phyloP scores from a whole-genome alignment of 2,329 filamentous ascomycete species.

The Phaeophleospora eucalypticola region DNA sequence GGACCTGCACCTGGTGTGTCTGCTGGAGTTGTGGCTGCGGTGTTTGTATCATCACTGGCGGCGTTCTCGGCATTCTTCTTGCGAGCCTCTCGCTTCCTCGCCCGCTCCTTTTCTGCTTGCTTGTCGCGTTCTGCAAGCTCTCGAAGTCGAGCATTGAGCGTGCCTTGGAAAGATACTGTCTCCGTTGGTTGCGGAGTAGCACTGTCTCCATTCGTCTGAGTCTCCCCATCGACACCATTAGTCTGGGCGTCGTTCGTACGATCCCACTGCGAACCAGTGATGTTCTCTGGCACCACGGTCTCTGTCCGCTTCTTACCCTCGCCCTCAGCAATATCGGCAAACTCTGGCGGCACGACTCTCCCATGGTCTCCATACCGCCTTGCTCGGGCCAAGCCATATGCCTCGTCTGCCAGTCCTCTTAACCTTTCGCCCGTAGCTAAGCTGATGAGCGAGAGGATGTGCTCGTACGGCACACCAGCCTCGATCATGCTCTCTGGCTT shows the following conservation, averaged over 20 bases:
- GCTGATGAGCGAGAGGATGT: constrained; percentile 78
- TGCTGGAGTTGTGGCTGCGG: constrained; percentile 17
- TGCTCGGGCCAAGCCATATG: constrained; percentile 63
- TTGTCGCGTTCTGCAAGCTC: constrained; percentile 63
- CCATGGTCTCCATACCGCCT: constrained; percentile 78
- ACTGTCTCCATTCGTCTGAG: constrained; percentile 15
- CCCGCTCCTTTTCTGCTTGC: constrained; percentile 64
- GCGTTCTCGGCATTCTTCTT: constrained; percentile 25
- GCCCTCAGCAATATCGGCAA: constrained; percentile 64
- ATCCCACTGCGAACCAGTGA: constrained; percentile 33
- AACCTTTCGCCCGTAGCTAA: constrained; percentile 78
- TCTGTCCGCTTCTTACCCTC: constrained; percentile 36
- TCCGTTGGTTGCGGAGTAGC: constrained; percentile 39
- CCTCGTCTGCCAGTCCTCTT: constrained; percentile 71
- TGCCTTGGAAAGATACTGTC: constrained; percentile 41
- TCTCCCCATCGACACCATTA: constrained; percentile 19
- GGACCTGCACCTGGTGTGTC: constrained; percentile 33
- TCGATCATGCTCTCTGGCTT: constrained; percentile 54
- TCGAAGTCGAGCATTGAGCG: constrained; percentile 52
- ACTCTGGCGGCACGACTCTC: constrained; percentile 69
- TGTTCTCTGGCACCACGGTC: constrained; percentile 36
- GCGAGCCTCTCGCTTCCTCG: constrained; percentile 43
- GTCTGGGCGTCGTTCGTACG: constrained; percentile 12
- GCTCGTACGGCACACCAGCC: constrained; percentile 66
- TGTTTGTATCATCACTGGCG: constrained; percentile 13